Percentiles rank a stretch among this genome's conserved stretches.
phyloP scores from a whole-genome alignment of 2,329 filamentous ascomycete genomes.

The Pyricularia pennisetigena region DNA sequence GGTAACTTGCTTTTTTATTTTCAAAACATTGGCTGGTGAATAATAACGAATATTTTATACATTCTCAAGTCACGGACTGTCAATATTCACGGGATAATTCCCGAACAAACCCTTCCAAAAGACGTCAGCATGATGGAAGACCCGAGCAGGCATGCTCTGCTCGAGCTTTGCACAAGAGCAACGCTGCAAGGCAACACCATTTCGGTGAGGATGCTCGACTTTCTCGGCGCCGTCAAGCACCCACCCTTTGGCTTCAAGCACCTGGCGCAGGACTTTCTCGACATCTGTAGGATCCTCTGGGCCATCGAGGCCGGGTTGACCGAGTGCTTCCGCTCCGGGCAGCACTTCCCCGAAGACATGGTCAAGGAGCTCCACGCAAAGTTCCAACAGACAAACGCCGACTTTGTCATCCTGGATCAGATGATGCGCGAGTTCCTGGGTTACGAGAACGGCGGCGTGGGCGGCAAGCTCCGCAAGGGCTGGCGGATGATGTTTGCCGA shows the following conservation, averaged over 20 bases:
- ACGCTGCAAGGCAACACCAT: constrained; percentile 54
- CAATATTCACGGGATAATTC: neutral
- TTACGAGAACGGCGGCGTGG: constrained; percentile 49
- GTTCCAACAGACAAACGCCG: constrained; percentile 48
- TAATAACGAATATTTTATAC: neutral
- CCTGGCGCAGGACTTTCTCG: constrained; percentile 56
- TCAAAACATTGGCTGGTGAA: neutral
- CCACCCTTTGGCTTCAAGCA: constrained; percentile 45
- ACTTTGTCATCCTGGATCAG: constrained; percentile 55
- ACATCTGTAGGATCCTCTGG: constrained; percentile 56
- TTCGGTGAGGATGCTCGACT: constrained; percentile 55
- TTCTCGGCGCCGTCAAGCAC: constrained; percentile 45
- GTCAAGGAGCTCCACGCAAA: constrained; percentile 54
- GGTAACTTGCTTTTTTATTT: neutral
- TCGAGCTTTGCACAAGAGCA: constrained; percentile 46
- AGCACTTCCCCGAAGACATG: constrained; percentile 49
- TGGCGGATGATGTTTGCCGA: constrained; percentile 56
- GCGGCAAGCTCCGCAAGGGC: constrained; percentile 49
- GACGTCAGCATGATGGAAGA: constrained; percentile 11
- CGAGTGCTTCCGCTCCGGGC: constrained; percentile 38
- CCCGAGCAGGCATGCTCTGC: constrained; percentile 18
- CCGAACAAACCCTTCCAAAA: neutral
- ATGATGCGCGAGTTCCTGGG: constrained; percentile 52
- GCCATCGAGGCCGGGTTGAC: constrained; percentile 57
- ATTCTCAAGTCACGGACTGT: neutral